Conservation (phyloP, 345 rosid genomes). For the Eucalyptus pumila region DNA sequence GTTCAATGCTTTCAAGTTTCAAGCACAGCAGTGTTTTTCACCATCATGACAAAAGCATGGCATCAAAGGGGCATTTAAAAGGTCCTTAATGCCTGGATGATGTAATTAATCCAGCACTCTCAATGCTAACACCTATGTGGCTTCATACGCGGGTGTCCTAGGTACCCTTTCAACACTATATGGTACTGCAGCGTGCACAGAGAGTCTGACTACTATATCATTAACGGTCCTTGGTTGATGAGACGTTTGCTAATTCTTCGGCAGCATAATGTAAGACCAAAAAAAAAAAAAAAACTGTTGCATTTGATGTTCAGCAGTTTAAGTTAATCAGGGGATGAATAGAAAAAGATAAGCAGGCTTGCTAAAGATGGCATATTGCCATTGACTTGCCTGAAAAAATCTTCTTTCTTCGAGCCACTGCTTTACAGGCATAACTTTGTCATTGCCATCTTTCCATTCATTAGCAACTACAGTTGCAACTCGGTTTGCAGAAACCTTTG, state of each 20-base stretch:
- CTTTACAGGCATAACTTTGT: slow-evolving; percentile 43
- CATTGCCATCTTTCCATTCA: slow-evolving; percentile 43
- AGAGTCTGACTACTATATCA: not conserved
- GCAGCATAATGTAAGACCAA: not conserved
- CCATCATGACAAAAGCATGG: not conserved
- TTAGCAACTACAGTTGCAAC: slow-evolving; percentile 45
- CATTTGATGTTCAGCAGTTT: not conserved
- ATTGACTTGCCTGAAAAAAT: slow-evolving; percentile 18
- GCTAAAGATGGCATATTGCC: not conserved
- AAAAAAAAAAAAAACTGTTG: not conserved
- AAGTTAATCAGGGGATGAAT: not conserved
- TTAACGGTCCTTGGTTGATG: not conserved
- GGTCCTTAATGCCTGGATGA: not conserved
- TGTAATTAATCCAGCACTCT: not conserved
- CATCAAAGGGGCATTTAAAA: not conserved
- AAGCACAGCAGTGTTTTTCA: not conserved
- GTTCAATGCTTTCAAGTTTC: not conserved
- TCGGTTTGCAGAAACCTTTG: slow-evolving; percentile 32
- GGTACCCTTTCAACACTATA: not conserved
- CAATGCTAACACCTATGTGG: not conserved
- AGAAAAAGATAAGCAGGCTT: not conserved
- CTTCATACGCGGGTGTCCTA: not conserved
- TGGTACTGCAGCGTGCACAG: not conserved
- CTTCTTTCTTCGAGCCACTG: slow-evolving; percentile 42
- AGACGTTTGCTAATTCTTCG: not conserved